phyloP scores from a whole-genome alignment of 1,284 basidiomycete species.

The Termitomyces sp. region DNA sequence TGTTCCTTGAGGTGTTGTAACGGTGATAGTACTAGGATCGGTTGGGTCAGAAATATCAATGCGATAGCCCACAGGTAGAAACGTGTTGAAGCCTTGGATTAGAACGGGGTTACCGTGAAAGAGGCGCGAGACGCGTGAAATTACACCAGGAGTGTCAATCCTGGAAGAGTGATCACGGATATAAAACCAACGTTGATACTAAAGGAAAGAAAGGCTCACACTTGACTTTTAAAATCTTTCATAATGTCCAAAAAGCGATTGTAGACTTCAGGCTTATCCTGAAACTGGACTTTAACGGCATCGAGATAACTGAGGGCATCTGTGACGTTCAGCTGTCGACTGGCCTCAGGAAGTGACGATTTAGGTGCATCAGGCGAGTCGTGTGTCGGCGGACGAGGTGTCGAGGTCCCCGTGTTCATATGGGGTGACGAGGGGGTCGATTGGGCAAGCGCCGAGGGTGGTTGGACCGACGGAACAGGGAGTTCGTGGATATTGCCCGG shows the following conservation, averaged over 20 bases:
- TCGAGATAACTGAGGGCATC: constrained; percentile 97
- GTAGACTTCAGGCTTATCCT: constrained; percentile 92
- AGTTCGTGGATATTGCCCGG: constrained; percentile 12
- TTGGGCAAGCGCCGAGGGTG: constrained; percentile 26
- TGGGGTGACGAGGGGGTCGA: constrained; percentile 19
- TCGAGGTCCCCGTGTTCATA: constrained; percentile 28
- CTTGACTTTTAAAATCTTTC: constrained; percentile 98
- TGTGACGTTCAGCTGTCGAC: constrained; percentile 69
- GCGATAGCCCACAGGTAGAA: constrained; percentile 93
- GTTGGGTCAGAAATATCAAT: constrained; percentile 88
- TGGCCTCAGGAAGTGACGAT: constrained; percentile 28
- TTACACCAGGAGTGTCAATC: constrained; percentile 98
- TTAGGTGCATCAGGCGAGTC: constrained; percentile 23
- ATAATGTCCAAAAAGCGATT: constrained; percentile 98
- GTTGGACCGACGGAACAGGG: constrained; percentile 20
- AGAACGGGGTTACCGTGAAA: constrained; percentile 92
- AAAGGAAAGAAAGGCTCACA: constrained; percentile 56
- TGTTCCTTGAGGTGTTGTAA: constrained; percentile 89
- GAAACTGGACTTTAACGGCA: constrained; percentile 92
- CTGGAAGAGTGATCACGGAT: constrained; percentile 38
- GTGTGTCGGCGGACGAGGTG: constrained; percentile 28
- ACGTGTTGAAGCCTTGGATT: constrained; percentile 99
- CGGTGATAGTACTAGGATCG: constrained; percentile 83
- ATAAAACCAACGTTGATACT: neutral
- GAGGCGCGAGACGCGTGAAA: constrained; percentile 91